A percentile compares a stretch with the other conserved stretches of the same genome.
Evolutionary conservation across 805 yeast species (phyloP).

Genomic region (Tetrapisispora pingtungensis): DNA sequence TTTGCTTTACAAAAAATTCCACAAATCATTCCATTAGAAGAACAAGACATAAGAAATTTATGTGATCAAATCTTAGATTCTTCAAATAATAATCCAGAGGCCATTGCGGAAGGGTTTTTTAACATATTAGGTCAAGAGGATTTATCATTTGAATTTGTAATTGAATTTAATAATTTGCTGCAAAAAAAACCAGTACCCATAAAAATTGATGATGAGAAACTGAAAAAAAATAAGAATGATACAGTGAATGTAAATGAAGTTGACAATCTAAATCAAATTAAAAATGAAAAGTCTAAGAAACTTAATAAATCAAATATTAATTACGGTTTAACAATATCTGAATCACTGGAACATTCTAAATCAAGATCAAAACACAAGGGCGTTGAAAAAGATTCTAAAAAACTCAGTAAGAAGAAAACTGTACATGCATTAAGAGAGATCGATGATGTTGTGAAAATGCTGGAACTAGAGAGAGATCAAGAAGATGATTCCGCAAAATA

Average conservation of each 20-base stretch:
- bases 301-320: background rate
- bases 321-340: conserved; percentile 1
- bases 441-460: conserved; percentile 47
- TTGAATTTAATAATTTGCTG: conserved; percentile 21
- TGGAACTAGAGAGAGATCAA: conserved; percentile 33
- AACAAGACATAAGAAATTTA: conserved; percentile 18
- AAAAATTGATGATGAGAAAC: background rate
- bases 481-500: conserved; percentile 18
- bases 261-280: background rate
- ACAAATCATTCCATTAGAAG: conserved; percentile 24
- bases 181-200: background rate
- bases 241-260: background rate
- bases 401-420: conserved; percentile 20
- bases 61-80: conserved; percentile 22
- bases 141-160: conserved; percentile 23
- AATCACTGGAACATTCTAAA: background rate
- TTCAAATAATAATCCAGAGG: conserved; percentile 13
- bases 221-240: background rate
- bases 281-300: background rate
- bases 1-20: conserved; percentile 24
- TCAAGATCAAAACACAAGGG: background rate
- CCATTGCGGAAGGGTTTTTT: conserved; percentile 23
- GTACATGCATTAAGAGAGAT: conserved; percentile 53
- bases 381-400: background rate
- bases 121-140: conserved; percentile 28